Evolutionary conservation across 495 filamentous ascomycete genomes (phyloP).

Genomic region (Penicillium tannophilum): DNA sequence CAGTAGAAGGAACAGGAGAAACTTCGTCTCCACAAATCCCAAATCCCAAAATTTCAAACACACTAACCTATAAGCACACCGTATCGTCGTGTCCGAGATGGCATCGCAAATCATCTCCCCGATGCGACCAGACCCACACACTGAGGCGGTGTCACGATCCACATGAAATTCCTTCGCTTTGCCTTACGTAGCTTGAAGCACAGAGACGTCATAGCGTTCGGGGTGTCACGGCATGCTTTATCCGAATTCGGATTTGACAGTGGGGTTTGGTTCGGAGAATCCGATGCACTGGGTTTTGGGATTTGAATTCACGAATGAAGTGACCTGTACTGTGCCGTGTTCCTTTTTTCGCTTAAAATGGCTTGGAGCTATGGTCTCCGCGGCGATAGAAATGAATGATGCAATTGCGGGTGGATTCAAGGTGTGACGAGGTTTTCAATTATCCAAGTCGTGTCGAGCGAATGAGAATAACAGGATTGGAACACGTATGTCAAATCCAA

Average conservation of each 20-base stretch:
- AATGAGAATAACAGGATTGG: background rate
- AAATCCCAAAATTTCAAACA: background rate
- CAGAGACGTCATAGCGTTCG: background rate
- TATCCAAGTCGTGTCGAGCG: too few relatives aligned
- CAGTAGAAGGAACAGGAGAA: background rate
- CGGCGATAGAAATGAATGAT: background rate
- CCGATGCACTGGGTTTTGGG: background rate
- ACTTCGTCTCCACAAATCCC: background rate
- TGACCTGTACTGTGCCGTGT: too few relatives aligned
- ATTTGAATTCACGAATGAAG: background rate
- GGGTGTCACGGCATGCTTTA: background rate
- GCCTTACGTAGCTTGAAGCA: background rate
- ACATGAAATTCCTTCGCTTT: background rate
- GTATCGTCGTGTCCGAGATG: slow-evolving; percentile 5
- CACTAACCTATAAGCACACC: background rate
- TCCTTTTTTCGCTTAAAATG: background rate
- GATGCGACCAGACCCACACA: background rate
- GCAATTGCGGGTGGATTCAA: background rate
- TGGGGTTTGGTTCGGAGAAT: background rate
- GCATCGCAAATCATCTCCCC: background rate
- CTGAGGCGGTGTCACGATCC: slow-evolving; percentile 6
- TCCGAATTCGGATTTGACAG: background rate
- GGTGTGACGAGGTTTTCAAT: background rate
- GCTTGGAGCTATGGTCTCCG: too few relatives aligned
- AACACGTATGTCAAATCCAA: too few relatives aligned